phyloP scores from a whole-genome alignment of 179 eudicot genomes.

The Actinidia chinensis region DNA sequence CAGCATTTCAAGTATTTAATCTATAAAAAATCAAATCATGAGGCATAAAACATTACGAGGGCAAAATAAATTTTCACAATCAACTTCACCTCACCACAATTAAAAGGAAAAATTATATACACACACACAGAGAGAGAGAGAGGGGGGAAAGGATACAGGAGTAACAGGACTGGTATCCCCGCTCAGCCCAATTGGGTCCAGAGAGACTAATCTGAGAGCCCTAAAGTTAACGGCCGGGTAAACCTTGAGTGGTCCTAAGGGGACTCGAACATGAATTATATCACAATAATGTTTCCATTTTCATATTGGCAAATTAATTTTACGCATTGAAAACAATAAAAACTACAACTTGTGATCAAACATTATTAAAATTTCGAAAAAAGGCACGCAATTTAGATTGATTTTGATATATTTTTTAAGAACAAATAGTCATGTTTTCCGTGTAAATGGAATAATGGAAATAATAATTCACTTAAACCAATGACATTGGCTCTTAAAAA shows the following conservation, averaged over 20 bases:
- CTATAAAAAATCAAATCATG: not conserved
- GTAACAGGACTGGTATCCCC: too few species aligned
- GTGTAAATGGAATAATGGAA: not conserved
- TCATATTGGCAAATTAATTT: not conserved
- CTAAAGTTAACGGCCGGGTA: too few species aligned
- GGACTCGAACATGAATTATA: too few species aligned
- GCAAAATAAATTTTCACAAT: not conserved
- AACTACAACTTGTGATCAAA: not conserved
- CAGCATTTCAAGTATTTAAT: constrained; percentile 1
- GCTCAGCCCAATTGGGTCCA: too few species aligned
- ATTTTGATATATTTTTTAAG: not conserved
- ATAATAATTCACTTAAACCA: not conserved
- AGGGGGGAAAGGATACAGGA: too few species aligned
- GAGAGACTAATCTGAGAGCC: too few species aligned
- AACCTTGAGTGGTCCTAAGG: too few species aligned
- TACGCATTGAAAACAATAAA: not conserved
- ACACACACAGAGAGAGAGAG: too few species aligned
- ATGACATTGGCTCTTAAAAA: not conserved
- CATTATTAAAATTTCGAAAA: not conserved
- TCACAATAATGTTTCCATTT: not conserved
- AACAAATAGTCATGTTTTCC: not conserved
- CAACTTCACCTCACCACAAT: too few species aligned
- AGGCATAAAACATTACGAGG: not conserved
- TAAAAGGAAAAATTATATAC: too few species aligned
- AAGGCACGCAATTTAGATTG: not conserved